phyloP scores from a whole-genome alignment of 148 eudicot genomes.

The Rhododendron vialii region DNA sequence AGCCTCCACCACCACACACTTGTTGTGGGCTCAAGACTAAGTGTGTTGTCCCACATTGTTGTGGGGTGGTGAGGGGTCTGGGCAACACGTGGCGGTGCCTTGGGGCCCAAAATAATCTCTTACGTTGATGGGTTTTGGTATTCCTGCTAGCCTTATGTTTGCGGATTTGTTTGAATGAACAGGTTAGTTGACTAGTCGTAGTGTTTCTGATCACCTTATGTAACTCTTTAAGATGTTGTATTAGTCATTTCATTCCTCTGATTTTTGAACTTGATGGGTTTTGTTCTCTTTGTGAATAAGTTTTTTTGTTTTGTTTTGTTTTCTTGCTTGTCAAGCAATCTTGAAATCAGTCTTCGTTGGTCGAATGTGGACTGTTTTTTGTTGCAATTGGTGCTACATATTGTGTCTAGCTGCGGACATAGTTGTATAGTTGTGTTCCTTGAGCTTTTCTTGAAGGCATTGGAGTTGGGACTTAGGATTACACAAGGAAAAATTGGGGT shows the following conservation, averaged over 20 bases:
- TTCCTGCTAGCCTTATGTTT: neutral
- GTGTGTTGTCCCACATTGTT: neutral
- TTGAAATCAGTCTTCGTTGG: neutral
- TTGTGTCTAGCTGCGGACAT: neutral
- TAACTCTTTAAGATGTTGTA: neutral
- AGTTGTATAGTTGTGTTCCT: neutral
- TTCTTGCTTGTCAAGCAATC: slow-evolving; percentile 21
- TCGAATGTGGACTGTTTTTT: neutral
- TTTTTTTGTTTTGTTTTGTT: neutral
- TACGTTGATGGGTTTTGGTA: neutral
- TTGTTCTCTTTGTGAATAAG: neutral
- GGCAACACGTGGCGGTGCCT: neutral
- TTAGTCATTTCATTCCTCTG: neutral
- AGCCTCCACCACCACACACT: too few relatives aligned
- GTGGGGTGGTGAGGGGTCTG: neutral
- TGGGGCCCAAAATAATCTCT: neutral
- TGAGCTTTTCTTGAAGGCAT: neutral
- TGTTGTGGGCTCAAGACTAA: neutral
- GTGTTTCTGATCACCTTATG: neutral
- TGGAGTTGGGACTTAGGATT: neutral
- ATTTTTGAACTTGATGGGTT: neutral
- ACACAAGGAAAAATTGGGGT: neutral
- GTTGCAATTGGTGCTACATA: neutral
- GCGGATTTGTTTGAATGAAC: neutral
- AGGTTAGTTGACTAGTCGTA: neutral